Evolutionary conservation across 441 rosid species (phyloP).

Genomic region (Jatropha multifida): DNA sequence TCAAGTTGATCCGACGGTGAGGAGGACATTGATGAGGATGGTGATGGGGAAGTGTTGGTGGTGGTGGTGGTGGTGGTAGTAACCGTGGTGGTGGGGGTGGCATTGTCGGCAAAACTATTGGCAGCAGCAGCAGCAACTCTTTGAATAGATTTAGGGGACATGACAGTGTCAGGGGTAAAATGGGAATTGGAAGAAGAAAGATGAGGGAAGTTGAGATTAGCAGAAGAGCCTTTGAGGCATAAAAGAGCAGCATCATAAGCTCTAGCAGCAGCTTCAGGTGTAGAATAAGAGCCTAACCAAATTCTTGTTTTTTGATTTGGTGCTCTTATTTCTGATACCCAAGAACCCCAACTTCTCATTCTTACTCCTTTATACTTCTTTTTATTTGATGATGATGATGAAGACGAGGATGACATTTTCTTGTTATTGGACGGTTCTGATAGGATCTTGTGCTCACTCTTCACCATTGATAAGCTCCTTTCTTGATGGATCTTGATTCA

Average conservation of each 20-base stretch:
- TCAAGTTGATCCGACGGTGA: constrained; percentile 53
- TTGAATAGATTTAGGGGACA: constrained; percentile 92
- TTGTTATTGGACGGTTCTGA: constrained; percentile 23
- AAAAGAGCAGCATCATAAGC: constrained; percentile 95
- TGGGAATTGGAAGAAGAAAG: constrained; percentile 30
- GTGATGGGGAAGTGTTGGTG: constrained; percentile 34
- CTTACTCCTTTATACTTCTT: constrained; percentile 93
- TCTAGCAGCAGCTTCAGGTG: constrained; percentile 92
- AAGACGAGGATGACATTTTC: constrained; percentile 20
- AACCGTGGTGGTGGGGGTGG: constrained; percentile 27
- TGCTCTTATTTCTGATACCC: constrained; percentile 97
- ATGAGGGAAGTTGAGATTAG: constrained; percentile 82
- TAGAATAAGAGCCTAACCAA: constrained; percentile 95
- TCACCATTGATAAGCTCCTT: constrained; percentile 39
- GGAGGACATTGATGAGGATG: constrained; percentile 31
- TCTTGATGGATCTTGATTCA: background rate
- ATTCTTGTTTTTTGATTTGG: constrained; percentile 93
- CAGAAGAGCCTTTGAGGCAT: constrained; percentile 84
- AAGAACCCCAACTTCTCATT: constrained; percentile 99
- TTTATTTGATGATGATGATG: constrained; percentile 34
- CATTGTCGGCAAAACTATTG: constrained; percentile 27
- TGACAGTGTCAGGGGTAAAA: constrained; percentile 39
- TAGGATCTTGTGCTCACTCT: constrained; percentile 47
- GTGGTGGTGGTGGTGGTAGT: constrained; percentile 25
- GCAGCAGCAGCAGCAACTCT: constrained; percentile 89